A percentile compares a stretch with the other conserved stretches of the same genome.
phyloP scores from a whole-genome alignment of 106 monocot genomes.

The Dioscorea zingiberensis region DNA sequence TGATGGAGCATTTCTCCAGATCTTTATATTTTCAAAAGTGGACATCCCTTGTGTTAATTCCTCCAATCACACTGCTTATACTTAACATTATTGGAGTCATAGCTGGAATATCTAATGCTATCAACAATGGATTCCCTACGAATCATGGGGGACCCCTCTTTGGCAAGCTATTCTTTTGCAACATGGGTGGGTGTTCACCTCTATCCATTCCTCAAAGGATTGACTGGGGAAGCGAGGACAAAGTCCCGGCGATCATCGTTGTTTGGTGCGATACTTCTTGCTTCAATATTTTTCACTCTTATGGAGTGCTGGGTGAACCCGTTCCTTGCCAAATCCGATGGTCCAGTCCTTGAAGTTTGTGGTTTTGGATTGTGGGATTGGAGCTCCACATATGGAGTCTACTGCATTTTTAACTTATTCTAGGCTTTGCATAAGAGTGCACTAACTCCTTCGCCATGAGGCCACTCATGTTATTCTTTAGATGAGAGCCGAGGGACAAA shows the following conservation, averaged over 20 bases:
- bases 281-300: slow-evolving; percentile 34
- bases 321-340: slow-evolving; percentile 29
- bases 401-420: too few relatives aligned
- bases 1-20: slow-evolving; percentile 30
- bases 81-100: slow-evolving; percentile 41
- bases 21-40: slow-evolving; percentile 49
- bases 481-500: neutral
- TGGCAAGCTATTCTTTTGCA: slow-evolving; percentile 53
- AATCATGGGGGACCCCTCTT: slow-evolving; percentile 58
- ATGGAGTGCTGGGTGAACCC: slow-evolving; percentile 48
- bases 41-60: slow-evolving; percentile 43
- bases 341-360: slow-evolving; percentile 38
- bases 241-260: slow-evolving; percentile 39
- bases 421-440: too few relatives aligned
- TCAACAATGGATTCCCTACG: slow-evolving; percentile 53
- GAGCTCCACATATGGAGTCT: neutral
- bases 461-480: too few relatives aligned
- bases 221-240: slow-evolving; percentile 43
- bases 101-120: slow-evolving; percentile 44
- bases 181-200: slow-evolving; percentile 51
- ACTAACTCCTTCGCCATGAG: too few relatives aligned
- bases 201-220: slow-evolving; percentile 49
- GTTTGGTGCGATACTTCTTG: slow-evolving; percentile 47
- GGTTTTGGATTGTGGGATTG: slow-evolving; percentile 51
- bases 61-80: slow-evolving; percentile 32